Base-by-base conservation (phyloP, 1,284 basidiomycete species). In the Mycena citricolor region DNA sequence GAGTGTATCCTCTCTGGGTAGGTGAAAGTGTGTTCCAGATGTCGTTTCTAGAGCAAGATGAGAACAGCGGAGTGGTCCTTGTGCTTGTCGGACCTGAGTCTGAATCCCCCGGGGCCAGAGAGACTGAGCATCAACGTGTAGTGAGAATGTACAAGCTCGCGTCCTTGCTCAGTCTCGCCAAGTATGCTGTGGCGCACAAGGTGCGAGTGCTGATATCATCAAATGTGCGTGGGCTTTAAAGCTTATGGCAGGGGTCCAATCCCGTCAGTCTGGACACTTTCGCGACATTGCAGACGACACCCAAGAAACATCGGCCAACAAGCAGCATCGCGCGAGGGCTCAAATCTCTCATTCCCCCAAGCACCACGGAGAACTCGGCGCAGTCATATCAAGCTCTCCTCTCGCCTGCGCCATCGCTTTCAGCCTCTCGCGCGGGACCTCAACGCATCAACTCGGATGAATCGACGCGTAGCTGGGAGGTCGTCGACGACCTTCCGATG, bases 1-100 rank as follows among this genome's bases (percentile, higher is more conserved):
- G 79, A 51, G 75, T 76, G 26, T 70, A 75, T 47, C 65, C 71
- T 22, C 74, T 90, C 21, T 90, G 87, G 86, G 67, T 70, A 31
- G 87, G 88, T 42, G 88, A 90, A 65, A 77, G 86, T 36, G 81
- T 90, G 8, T 77, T 76, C 60, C 86, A 90, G 59, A 77, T 90
- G 74, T 74, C 81, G 1, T 61, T 89, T 24, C 69, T 90, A 4
- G 88, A 90, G 60, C 64, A 79, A 22, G 77, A 79, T 51, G 75
- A 76, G 12, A 75, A 71, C 1, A 79, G 79, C 1, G 87, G 87
- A 13, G 86, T 90, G 14, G 78, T 88, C 19, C 71, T 90, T 8
- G 78, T 76, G 5, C 71, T 90, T 16, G 80, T 89, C 10, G 81
- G 85, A 16, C 75, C 80, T 1, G 76, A 80, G 19, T 59, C 68